phyloP scores from a whole-genome alignment of 306 rosid genomes.

The Cucumis melo region DNA sequence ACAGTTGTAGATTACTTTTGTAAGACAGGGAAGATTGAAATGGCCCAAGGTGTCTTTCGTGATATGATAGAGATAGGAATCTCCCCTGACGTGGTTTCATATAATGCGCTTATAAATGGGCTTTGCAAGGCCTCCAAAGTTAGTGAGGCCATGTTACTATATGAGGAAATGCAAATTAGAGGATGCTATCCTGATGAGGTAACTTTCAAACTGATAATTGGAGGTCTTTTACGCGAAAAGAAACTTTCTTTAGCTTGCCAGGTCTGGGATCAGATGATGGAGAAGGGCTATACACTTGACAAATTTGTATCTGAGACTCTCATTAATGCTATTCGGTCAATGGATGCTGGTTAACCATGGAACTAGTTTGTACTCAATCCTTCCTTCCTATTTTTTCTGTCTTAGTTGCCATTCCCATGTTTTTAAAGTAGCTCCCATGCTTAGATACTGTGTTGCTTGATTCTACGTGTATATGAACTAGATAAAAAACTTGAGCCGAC shows the following conservation, averaged over 20 bases:
- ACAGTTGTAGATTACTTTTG: constrained; percentile 50
- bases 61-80: constrained; percentile 69
- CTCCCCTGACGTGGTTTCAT: constrained; percentile 61
- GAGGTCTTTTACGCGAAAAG: constrained; percentile 57
- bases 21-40: constrained; percentile 44
- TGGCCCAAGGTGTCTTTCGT: constrained; percentile 40
- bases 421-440: not conserved
- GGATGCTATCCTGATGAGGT: constrained; percentile 56
- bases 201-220: constrained; percentile 74
- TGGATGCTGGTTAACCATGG: constrained; percentile 23
- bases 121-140: constrained; percentile 58
- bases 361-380: constrained; percentile 11
- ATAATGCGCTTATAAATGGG: constrained; percentile 80
- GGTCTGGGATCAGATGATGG: constrained; percentile 98
- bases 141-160: constrained; percentile 48
- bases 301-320: constrained; percentile 42
- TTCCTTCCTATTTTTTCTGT: constrained; percentile 6
- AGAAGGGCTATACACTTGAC: constrained; percentile 79
- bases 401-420: not conserved
- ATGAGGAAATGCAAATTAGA: constrained; percentile 66
- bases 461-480: not conserved
- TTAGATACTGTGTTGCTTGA: not conserved
- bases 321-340: constrained; percentile 41
- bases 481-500: not conserved
- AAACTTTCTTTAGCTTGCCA: constrained; percentile 48